Conservation (phyloP, 192 early-diverging fungal species). For the Fimicolochytrium jonesii region DNA sequence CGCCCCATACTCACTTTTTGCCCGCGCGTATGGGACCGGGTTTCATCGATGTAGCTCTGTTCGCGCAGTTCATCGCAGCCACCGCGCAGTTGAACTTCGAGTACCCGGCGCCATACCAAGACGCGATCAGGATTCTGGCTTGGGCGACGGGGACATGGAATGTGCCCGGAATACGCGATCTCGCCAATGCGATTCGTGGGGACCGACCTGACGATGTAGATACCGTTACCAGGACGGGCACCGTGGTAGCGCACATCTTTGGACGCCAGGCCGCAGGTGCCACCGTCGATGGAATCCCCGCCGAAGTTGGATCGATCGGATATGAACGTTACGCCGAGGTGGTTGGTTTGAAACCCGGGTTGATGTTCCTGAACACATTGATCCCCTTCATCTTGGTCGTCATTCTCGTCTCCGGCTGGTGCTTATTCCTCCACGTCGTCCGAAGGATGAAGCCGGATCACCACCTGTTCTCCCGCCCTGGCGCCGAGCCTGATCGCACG, state of each 20-base stretch:
- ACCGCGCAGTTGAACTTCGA: constrained; percentile 1
- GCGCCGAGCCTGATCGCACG: constrained; percentile 10
- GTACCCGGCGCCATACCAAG: constrained; percentile 15
- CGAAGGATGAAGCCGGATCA: neutral
- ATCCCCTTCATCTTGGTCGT: constrained; percentile 2
- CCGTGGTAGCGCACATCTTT: no score
- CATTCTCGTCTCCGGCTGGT: neutral
- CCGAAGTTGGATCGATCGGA: neutral
- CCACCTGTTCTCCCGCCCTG: neutral
- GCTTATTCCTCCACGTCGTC: neutral
- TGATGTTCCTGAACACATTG: constrained; percentile 18
- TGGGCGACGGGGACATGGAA: constrained; percentile 24
- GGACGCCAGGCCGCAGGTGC: neutral
- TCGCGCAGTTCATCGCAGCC: constrained; percentile 15
- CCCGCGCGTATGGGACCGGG: constrained; percentile 4
- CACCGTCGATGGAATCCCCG: neutral
- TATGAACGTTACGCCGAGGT: constrained; percentile 16
- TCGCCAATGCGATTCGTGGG: constrained; percentile 1
- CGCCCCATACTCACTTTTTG: constrained; percentile 8
- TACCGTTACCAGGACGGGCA: no score
- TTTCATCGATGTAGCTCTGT: constrained; percentile 9
- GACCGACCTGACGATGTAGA: neutral
- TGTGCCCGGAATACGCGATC: neutral
- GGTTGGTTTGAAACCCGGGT: neutral
- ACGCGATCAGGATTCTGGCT: neutral